Percentiles rank a stretch among this genome's conserved stretches.
These are phyloP conservation scores for Perilla frutescens DNA, from an alignment of 257 asterid species.

Conservation along the genomic window DNA sequence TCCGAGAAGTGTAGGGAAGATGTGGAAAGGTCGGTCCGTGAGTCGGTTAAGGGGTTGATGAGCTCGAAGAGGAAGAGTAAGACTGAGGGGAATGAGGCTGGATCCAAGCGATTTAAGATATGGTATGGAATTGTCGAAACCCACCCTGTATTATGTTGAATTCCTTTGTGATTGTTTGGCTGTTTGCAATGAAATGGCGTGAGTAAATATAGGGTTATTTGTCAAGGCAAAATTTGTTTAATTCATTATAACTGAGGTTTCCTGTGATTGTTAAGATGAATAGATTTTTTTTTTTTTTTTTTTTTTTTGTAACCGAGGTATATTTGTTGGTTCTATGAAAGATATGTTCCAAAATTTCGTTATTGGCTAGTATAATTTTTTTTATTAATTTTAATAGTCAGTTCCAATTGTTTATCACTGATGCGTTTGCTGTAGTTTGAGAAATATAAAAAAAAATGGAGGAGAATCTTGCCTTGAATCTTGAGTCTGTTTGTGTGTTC, in stretches of 20 bases:
- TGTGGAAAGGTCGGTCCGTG: constrained; percentile 81
- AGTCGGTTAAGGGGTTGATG: constrained; percentile 57
- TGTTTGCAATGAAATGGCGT: background rate
- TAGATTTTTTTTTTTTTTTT: background rate
- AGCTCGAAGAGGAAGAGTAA: constrained; percentile 61
- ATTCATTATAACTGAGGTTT: background rate
- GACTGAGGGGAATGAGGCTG: constrained; percentile 39
- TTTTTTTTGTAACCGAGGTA: background rate
- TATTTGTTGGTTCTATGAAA: constrained; percentile 17
- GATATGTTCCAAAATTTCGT: too few species aligned
- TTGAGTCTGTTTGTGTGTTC: background rate
- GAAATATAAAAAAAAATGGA: background rate
- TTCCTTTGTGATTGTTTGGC: constrained; percentile 9
- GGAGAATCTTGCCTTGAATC: constrained; percentile 6
- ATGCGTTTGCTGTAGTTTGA: background rate
- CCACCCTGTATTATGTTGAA: background rate
- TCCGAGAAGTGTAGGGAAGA: constrained; percentile 86
- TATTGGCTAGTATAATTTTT: background rate
- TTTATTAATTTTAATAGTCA: background rate
- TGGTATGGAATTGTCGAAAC: constrained; percentile 48
- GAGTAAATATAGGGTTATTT: background rate
- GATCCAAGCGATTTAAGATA: constrained; percentile 71
- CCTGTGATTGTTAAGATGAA: background rate
- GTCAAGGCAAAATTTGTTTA: background rate
- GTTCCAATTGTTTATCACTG: background rate